These are phyloP conservation scores for Neurospora crassa DNA, from an alignment of 2,329 filamentous ascomycete genomes.

Conservation along the genomic window DNA sequence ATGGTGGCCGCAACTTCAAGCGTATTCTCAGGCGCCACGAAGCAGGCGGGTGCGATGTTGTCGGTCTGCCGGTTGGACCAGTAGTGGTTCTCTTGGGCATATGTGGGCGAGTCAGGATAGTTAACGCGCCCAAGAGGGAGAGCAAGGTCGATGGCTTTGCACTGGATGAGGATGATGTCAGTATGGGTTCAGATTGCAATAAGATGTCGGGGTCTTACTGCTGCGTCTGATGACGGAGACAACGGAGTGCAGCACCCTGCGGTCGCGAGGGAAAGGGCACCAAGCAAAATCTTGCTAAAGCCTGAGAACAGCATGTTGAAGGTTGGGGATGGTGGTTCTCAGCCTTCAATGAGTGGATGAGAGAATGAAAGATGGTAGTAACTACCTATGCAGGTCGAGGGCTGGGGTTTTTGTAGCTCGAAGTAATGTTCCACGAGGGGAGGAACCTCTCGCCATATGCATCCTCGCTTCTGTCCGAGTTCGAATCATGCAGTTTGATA, in stretches of 20 bases:
- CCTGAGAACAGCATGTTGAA: background rate
- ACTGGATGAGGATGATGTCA: constrained; percentile 7
- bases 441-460: background rate
- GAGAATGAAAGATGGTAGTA: background rate
- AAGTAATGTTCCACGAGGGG: background rate
- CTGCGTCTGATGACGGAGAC: background rate
- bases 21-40: constrained; percentile 27
- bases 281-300: background rate
- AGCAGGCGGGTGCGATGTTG: constrained; percentile 13
- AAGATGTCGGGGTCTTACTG: background rate
- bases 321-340: background rate
- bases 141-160: constrained; percentile 8
- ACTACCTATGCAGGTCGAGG: background rate
- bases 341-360: background rate
- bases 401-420: background rate
- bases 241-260: background rate
- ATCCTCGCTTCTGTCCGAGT: background rate
- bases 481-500: background rate
- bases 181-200: background rate
- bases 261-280: background rate
- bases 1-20: constrained; percentile 22
- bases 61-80: constrained; percentile 24
- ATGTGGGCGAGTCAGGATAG: constrained; percentile 16
- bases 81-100: constrained; percentile 19
- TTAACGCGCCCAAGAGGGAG: constrained; percentile 14